Conservation (phyloP, 331 rosid genomes). For the Pyrus hybrid region DNA sequence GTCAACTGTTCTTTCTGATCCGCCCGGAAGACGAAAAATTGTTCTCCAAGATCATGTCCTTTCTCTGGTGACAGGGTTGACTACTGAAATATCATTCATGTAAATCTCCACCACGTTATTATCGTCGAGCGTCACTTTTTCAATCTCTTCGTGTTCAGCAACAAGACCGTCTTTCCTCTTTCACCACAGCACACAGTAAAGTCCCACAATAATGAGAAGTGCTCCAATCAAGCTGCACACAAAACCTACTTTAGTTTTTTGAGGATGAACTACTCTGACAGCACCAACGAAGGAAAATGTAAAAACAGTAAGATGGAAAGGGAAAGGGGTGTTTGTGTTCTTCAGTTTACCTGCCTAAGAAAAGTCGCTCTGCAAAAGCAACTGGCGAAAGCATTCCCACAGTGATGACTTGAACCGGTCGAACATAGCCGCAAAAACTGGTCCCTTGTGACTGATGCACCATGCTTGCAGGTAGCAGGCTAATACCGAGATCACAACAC, state of each 20-base stretch:
- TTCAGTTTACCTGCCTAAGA: conserved; percentile 19
- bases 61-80: background rate
- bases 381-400: conserved; percentile 18
- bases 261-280: background rate
- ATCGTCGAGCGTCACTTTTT: background rate
- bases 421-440: conserved; percentile 30
- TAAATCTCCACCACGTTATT: background rate
- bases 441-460: conserved; percentile 32
- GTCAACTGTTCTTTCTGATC: background rate
- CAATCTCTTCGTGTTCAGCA: background rate
- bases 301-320: background rate
- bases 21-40: too few relatives aligned
- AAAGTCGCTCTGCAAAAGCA: conserved; percentile 25
- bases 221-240: conserved; percentile 27
- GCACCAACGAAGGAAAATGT: background rate
- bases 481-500: conserved; percentile 12
- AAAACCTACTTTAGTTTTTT: background rate
- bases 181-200: conserved; percentile 29
- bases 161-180: background rate
- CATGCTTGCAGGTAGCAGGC: conserved; percentile 23
- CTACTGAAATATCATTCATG: background rate
- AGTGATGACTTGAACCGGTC: conserved; percentile 10
- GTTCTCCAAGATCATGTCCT: background rate
- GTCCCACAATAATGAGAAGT: conserved; percentile 12
- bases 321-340: background rate